Percentiles rank a stretch among this genome's conserved stretches.
Evolutionary conservation across 805 yeast species (phyloP).

Genomic region (Teunomyces atbi): DNA sequence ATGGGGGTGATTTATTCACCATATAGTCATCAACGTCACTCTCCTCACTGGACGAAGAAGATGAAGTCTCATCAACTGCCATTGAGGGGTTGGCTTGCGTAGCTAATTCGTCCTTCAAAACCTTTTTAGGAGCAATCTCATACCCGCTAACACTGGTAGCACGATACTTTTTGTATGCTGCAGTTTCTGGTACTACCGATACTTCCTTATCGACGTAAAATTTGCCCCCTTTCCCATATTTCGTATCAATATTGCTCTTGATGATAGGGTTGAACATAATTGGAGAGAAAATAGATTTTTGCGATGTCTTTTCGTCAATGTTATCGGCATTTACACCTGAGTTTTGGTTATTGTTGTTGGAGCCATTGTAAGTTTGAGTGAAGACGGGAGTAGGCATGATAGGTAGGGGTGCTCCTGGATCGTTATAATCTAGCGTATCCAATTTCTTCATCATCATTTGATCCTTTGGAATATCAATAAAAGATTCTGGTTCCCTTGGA

Average conservation of each 20-base stretch:
- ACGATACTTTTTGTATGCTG: conserved; percentile 20
- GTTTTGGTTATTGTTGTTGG: conserved; percentile 8
- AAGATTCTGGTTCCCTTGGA: conserved; percentile 8
- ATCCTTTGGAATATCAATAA: conserved; percentile 54
- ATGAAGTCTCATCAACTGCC: not conserved
- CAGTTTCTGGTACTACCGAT: conserved; percentile 18
- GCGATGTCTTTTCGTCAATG: conserved; percentile 2
- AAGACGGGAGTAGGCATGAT: conserved; percentile 48
- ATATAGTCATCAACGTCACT: conserved; percentile 39
- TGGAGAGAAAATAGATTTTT: conserved; percentile 75
- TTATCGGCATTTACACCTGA: not conserved
- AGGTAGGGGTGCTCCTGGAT: conserved; percentile 85
- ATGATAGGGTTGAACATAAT: conserved; percentile 78
- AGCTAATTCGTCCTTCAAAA: not conserved
- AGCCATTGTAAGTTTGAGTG: conserved; percentile 17
- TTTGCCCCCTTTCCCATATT: conserved; percentile 88
- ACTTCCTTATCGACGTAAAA: conserved; percentile 60
- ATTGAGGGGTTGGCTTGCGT: conserved; percentile 6
- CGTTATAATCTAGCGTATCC: conserved; percentile 58
- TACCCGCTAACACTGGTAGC: conserved; percentile 34
- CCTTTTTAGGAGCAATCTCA: conserved; percentile 9
- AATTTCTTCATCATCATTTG: conserved; percentile 50
- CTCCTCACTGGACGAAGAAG: conserved; percentile 20
- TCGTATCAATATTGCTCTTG: conserved; percentile 73
- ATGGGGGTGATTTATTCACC: conserved; percentile 23